A percentile compares a stretch with the other conserved stretches of the same genome.
These are phyloP conservation scores for Pichia occidentalis DNA, from an alignment of 805 yeast species.

Conservation along the genomic window DNA sequence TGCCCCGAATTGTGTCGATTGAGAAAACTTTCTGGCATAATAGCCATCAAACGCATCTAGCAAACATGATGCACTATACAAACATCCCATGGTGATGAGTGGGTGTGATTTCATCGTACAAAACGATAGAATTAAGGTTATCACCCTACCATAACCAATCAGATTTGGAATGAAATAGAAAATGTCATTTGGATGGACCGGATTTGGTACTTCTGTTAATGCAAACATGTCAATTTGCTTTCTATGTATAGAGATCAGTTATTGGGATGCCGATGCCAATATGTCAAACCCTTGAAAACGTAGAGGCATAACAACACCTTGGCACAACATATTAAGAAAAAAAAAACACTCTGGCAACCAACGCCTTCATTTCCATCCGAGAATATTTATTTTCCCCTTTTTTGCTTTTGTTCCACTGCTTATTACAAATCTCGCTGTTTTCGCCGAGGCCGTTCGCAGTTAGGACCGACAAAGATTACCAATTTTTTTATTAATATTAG, in stretches of 20 bases:
- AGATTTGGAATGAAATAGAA: slow-evolving; percentile 82
- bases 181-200: slow-evolving; percentile 33
- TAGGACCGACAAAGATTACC: no score
- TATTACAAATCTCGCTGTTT: no score
- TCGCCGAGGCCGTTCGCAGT: no score
- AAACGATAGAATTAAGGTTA: slow-evolving; percentile 75
- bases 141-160: slow-evolving; percentile 82
- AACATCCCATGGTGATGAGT: slow-evolving; percentile 55
- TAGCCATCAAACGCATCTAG: slow-evolving; percentile 95
- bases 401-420: no score
- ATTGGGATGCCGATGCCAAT: slow-evolving; percentile 3
- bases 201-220: slow-evolving; percentile 10
- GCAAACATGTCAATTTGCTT: slow-evolving; percentile 3
- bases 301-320: no score
- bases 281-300: no score
- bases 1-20: slow-evolving; percentile 90
- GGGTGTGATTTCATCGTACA: slow-evolving; percentile 82
- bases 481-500: no score
- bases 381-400: no score
- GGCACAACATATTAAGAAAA: no score
- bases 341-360: no score
- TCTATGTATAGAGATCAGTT: neutral
- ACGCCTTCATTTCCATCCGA: no score
- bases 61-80: slow-evolving; percentile 83
- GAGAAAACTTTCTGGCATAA: slow-evolving; percentile 85